Base-by-base conservation (phyloP, 2,329 filamentous ascomycete genomes). In the Rutstroemia sp. region DNA sequence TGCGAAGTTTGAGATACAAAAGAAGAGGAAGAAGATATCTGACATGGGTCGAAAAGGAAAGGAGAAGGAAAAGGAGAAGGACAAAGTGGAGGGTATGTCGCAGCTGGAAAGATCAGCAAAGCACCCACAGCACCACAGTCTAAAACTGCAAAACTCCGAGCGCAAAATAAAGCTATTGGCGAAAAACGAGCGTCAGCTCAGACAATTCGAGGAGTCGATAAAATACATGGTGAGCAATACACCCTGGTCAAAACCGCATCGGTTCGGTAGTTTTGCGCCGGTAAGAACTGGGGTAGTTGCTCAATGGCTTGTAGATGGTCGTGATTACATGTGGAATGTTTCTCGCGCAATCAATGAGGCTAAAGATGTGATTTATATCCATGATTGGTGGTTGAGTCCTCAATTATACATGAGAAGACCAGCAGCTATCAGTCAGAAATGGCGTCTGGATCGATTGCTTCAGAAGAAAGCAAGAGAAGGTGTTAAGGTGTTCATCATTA, bases 321-420 rank as follows among this genome's bases (percentile, higher is more conserved):
- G 94, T 63, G 94, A 99, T 70, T 95, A 97, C 76, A 97, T 97
- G 92, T 99, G 94, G 94, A 95, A 96, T 70, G 91, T 97, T 7
- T 97, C 92, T 10, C 83, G 92, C 61, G 94, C 94, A 12, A 95
- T 99, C 66, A 94, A 90, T 69, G 96, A 96, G 84, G 94, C 94
- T 8, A 89, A 89, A 66, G 94, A 97, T 73, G 92, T 97, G 60
- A 92, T 99, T 64, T 97, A 97, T 72, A 97, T 99, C 60, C 94
- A 99, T 70, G 94, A 97, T 71, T 99, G 94, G 94, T 99, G 94
- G 94, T 75, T 99, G 42, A 96, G 89, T 64, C 94, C 94, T 1
- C 92, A 99, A 72, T 75, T 99, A 46, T 99, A 99, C 74, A 86
- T 97, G 84, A 83, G 94, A 58, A 82, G 94, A 57, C 94, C 94